Evolutionary conservation across 2,329 filamentous ascomycete species (phyloP), one percentile per base, ranked within the genome.

Genomic region (Colletotrichum paranaense): DNA sequence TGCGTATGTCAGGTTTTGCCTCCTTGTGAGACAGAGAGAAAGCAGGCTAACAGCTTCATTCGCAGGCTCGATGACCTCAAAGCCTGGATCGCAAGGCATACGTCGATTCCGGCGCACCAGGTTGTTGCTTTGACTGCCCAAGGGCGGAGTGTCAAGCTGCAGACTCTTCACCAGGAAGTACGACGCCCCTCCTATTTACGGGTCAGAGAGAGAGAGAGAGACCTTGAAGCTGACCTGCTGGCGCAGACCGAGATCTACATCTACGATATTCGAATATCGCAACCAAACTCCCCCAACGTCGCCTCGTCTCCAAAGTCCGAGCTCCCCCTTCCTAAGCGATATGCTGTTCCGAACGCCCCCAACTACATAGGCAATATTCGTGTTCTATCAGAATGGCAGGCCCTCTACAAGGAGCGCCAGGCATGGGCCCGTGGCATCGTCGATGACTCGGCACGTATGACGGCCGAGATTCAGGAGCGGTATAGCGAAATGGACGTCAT

Each of bases 61-160:
- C 42, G 22, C 77, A 95, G 93, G 72, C 89, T 98, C 81, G 96
- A 98, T 84, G 93, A 93, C 75, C 90, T 98, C 78, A 94, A 93
- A 83, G 85, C 89, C 82, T 97, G 94, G 91, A 92, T 98, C 78
- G 89, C 92, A 74, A 89, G 89, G 77, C 90, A 93, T 79, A 93
- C 92, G 66, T 89, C 90, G 56, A 94, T 99, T 77, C 90, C 94
- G 19, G 81, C 90, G 53, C 90, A 94, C 77, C 92, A 94, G 83
- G 94, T 98, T 81, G 95, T 99, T 76, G 88, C 96, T 76, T 91
- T 99, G 84, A 98, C 95, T 16, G 88, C 91, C 4, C 91, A 94
- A 76, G 96, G 96, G 62, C 95, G 94, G 83, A 94, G 94, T 78
- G 91, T 97, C 79, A 95, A 95, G 83, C 86, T 92, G 46, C 93